Base-by-base conservation (phyloP, 257 asterid species). In the Lithospermum erythrorhizon region DNA sequence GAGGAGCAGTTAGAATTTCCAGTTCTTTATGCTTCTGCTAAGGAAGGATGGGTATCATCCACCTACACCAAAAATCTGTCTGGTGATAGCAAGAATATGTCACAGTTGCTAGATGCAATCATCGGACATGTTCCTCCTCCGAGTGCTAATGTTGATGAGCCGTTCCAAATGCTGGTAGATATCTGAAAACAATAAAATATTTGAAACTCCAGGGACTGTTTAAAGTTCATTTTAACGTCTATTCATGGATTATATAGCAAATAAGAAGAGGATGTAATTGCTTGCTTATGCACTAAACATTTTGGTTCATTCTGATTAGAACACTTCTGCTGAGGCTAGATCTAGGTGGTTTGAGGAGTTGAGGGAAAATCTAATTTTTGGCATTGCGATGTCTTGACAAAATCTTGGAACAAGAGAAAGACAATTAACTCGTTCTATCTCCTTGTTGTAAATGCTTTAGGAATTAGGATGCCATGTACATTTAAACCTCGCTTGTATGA, bases 11-110 rank as follows among this genome's bases (percentile, higher is more conserved):
- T 93, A 63, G 98, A 86, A 63, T 93, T 93, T 75, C 96, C 98
- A 23, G 98, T 93, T 72, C 93, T 93, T 55, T 93, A 93, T 75
- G 97, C 97, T 24, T 93, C 98, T 68, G 98, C 98, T 30, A 93
- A 93, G 75, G 97, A 93, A 87, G 98, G 98, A 57, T 93, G 98
- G 98, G 95, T 97, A 61, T 93, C 97, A 35, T 61, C 90, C 55
- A 77, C 79, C 53, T 93, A 82, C 58, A 93, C 97, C 52, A 93
- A 93, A 80, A 75, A 74, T 66, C 97, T 97, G 22, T 68, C 81
- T n/a, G 82, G 75, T 61, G 89, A 89, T 67, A 80, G 72, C 22
- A 89, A 73, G 76, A 85, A 89, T 76, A 93, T 93, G 98, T 76
- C 98, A 20, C 85, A 82, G 57, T 80, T 93, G 82, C 96, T 93